Evolutionary conservation across 169 alveolate species (phyloP).

Genomic region (Plasmodium sp.): DNA sequence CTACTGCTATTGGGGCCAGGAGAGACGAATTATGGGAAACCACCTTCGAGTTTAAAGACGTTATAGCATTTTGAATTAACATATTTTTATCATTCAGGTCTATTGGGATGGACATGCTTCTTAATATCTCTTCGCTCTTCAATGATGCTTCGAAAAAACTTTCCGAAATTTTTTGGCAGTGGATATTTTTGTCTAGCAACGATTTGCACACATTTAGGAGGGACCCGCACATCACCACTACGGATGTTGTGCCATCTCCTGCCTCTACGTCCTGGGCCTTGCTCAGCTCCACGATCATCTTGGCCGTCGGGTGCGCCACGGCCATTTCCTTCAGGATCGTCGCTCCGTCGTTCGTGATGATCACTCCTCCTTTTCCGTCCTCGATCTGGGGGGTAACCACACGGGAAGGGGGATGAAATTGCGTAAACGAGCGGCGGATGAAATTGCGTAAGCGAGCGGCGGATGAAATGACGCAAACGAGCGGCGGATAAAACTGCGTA

Average conservation of each 20-base stretch:
- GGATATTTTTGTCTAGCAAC: slow-evolving; percentile 96
- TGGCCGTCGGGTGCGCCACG: slow-evolving; percentile 98
- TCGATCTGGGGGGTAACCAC: slow-evolving; percentile 79
- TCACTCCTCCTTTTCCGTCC: slow-evolving; percentile 97
- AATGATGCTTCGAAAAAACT: slow-evolving; percentile 94
- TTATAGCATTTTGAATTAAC: slow-evolving; percentile 95
- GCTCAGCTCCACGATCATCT: slow-evolving; percentile 98
- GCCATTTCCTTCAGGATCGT: slow-evolving; percentile 97
- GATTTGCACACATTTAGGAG: slow-evolving; percentile 95
- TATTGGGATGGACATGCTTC: slow-evolving; percentile 93
- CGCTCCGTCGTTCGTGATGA: slow-evolving; percentile 99
- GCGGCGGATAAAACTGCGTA: neutral
- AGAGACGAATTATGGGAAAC: slow-evolving; percentile 96
- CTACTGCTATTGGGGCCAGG: slow-evolving; percentile 99
- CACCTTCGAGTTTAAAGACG: slow-evolving; percentile 98
- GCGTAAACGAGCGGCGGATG: neutral
- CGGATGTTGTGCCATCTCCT: slow-evolving; percentile 99
- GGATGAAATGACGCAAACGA: neutral
- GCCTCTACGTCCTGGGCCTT: slow-evolving; percentile 99
- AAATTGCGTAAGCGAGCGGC: neutral
- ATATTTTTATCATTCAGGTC: slow-evolving; percentile 95
- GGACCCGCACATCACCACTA: slow-evolving; percentile 99
- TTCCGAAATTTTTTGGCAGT: slow-evolving; percentile 97
- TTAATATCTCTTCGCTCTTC: slow-evolving; percentile 91
- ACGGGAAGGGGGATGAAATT: neutral